Conservation (phyloP, 2,329 filamentous ascomycete genomes). For the Fusarium musae region DNA sequence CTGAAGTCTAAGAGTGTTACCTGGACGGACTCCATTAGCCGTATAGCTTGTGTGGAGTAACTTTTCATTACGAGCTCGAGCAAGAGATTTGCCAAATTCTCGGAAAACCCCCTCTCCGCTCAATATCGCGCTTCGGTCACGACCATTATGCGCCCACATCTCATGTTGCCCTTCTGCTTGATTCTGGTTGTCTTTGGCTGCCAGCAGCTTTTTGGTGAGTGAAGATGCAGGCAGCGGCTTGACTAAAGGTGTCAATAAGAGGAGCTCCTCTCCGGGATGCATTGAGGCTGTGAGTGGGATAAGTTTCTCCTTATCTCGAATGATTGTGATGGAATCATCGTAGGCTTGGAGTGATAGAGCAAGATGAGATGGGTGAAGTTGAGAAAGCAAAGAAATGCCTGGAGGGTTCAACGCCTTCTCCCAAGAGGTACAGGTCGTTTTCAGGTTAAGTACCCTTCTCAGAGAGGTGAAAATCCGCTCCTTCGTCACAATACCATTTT, state of each 20-base stretch:
- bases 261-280: constrained; percentile 86
- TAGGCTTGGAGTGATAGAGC: constrained; percentile 87
- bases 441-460: constrained; percentile 80
- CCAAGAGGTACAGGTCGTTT: constrained; percentile 89
- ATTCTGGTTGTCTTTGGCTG: constrained; percentile 58
- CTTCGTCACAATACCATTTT: constrained; percentile 88
- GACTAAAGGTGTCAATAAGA: constrained; percentile 87
- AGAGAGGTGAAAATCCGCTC: constrained; percentile 84
- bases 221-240: constrained; percentile 93
- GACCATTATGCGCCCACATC: constrained; percentile 62
- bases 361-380: constrained; percentile 84
- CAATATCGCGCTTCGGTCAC: constrained; percentile 74
- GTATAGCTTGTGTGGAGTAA: constrained; percentile 95
- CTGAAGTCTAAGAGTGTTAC: constrained; percentile 46
- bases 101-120: constrained; percentile 93
- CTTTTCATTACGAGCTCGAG: constrained; percentile 84
- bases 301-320: constrained; percentile 86
- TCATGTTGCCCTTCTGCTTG: constrained; percentile 59
- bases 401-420: constrained; percentile 88
- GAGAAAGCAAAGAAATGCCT: constrained; percentile 79
- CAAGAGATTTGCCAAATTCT: constrained; percentile 88
- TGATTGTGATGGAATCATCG: constrained; percentile 91
- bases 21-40: constrained; percentile 87
- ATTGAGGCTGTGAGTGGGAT: constrained; percentile 85
- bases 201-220: constrained; percentile 76